phyloP scores from a whole-genome alignment of 495 filamentous ascomycete genomes.

The Talaromyces thailandensis region DNA sequence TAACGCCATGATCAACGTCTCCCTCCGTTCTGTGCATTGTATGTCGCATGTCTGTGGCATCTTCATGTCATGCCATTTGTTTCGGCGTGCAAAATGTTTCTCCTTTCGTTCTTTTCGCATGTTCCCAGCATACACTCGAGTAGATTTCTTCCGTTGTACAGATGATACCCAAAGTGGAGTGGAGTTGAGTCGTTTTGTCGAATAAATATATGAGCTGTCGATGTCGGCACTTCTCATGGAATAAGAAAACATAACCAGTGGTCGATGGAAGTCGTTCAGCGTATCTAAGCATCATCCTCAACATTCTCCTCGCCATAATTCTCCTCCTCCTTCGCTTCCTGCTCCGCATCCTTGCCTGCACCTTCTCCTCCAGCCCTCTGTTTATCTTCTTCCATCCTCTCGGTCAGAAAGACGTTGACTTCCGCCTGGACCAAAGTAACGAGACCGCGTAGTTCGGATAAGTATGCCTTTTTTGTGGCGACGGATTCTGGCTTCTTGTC shows the following conservation, averaged over 20 bases:
- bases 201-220: neutral
- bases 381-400: constrained; percentile 85
- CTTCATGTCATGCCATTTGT: neutral
- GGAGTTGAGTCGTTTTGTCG: neutral
- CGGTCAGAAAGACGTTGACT: constrained; percentile 77
- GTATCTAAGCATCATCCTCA: constrained; percentile 36
- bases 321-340: constrained; percentile 66
- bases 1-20: constrained; percentile 10
- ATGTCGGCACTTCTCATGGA: neutral
- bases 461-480: constrained; percentile 52
- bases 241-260: neutral
- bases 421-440: constrained; percentile 55
- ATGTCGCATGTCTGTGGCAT: neutral
- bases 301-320: constrained; percentile 77
- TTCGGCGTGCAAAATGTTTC: constrained; percentile 8
- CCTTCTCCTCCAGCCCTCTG: constrained; percentile 25
- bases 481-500: constrained; percentile 12
- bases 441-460: constrained; percentile 54
- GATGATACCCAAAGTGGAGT: constrained; percentile 29
- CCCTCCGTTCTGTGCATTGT: constrained; percentile 6
- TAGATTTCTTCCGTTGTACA: neutral
- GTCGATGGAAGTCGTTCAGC: neutral
- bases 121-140: neutral
- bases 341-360: constrained; percentile 39
- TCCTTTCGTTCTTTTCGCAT: constrained; percentile 10